Percentiles rank a stretch among this genome's conserved stretches.
phyloP scores from a whole-genome alignment of 495 filamentous ascomycete species.

The Aspergillus olivimuriae region DNA sequence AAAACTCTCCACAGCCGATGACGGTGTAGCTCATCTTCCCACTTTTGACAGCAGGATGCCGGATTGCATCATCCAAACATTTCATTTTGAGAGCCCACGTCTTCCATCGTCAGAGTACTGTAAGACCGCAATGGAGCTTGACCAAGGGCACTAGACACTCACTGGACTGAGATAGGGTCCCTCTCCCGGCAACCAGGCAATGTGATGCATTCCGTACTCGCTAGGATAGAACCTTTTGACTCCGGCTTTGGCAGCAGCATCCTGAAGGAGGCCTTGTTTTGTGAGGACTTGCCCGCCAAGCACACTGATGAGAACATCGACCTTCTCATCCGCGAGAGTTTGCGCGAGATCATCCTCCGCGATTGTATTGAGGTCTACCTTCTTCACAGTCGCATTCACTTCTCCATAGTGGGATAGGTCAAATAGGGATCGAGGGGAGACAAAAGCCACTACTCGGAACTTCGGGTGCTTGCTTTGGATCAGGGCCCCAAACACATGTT shows the following conservation, averaged over 20 bases:
- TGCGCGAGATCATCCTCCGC: neutral
- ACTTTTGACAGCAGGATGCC: neutral
- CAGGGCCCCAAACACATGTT: neutral
- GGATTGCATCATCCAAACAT: neutral
- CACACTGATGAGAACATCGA: conserved; percentile 3
- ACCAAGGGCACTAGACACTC: neutral
- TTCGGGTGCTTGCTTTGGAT: neutral
- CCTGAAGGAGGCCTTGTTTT: conserved; percentile 1
- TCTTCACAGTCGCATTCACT: neutral
- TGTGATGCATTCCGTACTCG: conserved; percentile 6
- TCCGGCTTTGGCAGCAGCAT: conserved; percentile 6
- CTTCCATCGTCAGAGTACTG: no score
- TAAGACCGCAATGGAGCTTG: no score
- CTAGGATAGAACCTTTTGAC: conserved; percentile 8
- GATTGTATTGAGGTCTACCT: neutral
- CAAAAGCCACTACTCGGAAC: neutral
- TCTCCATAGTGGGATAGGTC: neutral
- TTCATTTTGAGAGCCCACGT: neutral
- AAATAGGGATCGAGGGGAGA: neutral
- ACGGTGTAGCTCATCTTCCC: neutral
- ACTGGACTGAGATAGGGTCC: neutral
- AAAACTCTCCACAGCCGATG: neutral
- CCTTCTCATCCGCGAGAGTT: neutral
- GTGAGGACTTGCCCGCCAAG: neutral
- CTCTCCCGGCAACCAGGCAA: neutral